Base-by-base conservation (phyloP, 2,329 filamentous ascomycete genomes). In the Penicillium thymicola region DNA sequence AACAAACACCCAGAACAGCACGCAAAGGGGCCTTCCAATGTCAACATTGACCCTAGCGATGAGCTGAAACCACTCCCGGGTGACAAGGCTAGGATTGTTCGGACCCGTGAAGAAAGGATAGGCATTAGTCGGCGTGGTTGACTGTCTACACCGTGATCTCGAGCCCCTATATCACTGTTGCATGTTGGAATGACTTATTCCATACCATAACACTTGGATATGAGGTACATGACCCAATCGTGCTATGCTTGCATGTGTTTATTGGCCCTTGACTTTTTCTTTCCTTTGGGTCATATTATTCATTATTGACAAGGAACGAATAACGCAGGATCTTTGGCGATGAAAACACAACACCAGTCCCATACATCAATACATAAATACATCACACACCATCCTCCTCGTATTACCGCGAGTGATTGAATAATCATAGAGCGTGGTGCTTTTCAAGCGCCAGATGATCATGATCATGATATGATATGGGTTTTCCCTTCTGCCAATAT, bases 61-160 rank as follows among this genome's bases (percentile, higher is more conserved):
- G 78, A 80, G 59, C 61, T 80, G 65, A 80, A 79, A 62, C 78
- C 78, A 16, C 65, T 80, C 43, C 78, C 78, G 1, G 78, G 77
- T 0, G 78, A 80, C 56, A 79, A 78, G 62, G 76, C 77, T 32
- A 68, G 76, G 54, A 79, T 79, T 60, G 74, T 79, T 55, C 70
- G 78, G 37, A 75, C 72, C 18, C 69, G 77, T 4, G 77, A 79
- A 60, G 77, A 79, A 60, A 69, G 77, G 51, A 79, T 79, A 61
- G 74, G 75, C n/a, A 57, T 74, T 37, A 64, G 55, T 46, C 65
- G 68, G 37, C 67, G 64, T 59, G 62, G 55, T 47, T 68, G 56
- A 65, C 25, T 41, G 27, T 14, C 18, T 32, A 27, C n/a, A 10
- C 23, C 14, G 16, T 41, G 10, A 44, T n/a, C 32, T 44, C 23